A percentile compares a stretch with the other conserved stretches of the same genome.
Conservation (phyloP, 202 grass and related monocot genomes). For the Musa balbisiana region DNA sequence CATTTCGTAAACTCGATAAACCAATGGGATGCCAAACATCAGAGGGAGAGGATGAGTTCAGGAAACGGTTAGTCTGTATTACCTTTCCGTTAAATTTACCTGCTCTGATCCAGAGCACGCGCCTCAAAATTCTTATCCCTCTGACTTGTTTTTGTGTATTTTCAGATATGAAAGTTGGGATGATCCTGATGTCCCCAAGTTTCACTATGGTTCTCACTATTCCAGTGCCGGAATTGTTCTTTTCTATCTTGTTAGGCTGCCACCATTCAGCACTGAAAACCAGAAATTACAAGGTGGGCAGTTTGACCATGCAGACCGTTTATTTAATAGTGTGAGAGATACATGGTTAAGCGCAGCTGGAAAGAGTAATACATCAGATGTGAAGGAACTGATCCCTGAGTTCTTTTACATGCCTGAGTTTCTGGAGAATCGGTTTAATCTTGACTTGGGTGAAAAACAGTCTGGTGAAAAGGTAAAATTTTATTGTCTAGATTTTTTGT, state of each 20-base stretch:
- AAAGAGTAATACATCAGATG: constrained; percentile 99
- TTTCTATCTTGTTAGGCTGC: constrained; percentile 94
- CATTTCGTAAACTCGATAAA: constrained; percentile 95
- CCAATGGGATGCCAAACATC: constrained; percentile 97
- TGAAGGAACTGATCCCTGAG: constrained; percentile 97
- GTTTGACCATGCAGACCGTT: constrained; percentile 94
- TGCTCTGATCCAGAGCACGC: not conserved
- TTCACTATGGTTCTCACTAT: constrained; percentile 99
- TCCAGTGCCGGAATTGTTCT: constrained; percentile 98
- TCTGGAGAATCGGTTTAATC: constrained; percentile 84
- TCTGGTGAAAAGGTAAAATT: constrained; percentile 84
- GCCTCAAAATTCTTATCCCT: not conserved
- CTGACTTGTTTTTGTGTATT: constrained; percentile 18
- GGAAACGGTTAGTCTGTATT: constrained; percentile 56
- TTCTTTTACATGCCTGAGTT: constrained; percentile 99
- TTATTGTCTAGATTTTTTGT: not conserved
- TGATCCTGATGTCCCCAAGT: constrained; percentile 98
- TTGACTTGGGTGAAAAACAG: constrained; percentile 95
- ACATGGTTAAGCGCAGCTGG: constrained; percentile 91
- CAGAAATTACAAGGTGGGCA: constrained; percentile 94
- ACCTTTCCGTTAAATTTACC: not conserved
- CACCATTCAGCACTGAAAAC: constrained; percentile 86
- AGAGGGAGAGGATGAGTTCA: constrained; percentile 85
- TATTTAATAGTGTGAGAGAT: constrained; percentile 89
- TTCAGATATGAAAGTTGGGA: constrained; percentile 98